These are phyloP conservation scores for Scedosporium boydii DNA, from an alignment of 2,329 filamentous ascomycete genomes.

Conservation along the genomic window DNA sequence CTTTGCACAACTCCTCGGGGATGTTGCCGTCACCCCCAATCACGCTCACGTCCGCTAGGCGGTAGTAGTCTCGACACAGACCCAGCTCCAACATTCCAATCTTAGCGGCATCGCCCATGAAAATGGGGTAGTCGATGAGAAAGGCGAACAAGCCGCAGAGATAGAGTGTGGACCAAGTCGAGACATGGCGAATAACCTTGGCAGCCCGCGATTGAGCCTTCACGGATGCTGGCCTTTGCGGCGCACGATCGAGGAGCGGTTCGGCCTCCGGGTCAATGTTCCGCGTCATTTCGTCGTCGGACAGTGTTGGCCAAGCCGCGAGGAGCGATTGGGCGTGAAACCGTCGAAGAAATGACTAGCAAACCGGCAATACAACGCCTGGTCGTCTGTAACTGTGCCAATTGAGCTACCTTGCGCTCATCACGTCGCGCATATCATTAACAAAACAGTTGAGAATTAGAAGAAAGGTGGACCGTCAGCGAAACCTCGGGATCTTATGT, in stretches of 20 bases:
- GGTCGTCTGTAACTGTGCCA: too few species aligned
- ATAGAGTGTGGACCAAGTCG: constrained; percentile 8
- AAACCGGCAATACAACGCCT: too few species aligned
- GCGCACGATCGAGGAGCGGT: background rate
- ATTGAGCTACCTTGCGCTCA: too few species aligned
- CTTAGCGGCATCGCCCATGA: constrained; percentile 9
- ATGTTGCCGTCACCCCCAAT: constrained; percentile 6
- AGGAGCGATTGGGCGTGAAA: too few species aligned
- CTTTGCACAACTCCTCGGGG: constrained; percentile 9
- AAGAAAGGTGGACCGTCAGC: too few species aligned
- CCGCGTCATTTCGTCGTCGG: background rate
- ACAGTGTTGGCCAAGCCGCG: too few species aligned
- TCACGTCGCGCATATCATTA: too few species aligned
- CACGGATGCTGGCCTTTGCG: background rate
- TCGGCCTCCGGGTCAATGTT: background rate
- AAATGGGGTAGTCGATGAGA: constrained; percentile 8
- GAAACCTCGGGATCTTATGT: too few species aligned
- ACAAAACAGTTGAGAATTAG: too few species aligned
- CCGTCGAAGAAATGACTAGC: too few species aligned
- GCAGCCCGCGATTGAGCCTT: background rate
- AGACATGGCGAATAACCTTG: background rate
- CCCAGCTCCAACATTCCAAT: constrained; percentile 9
- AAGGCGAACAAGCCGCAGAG: constrained; percentile 8
- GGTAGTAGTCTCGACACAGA: constrained; percentile 10
- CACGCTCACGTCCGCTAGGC: constrained; percentile 1